These are phyloP conservation scores for Brettanomyces naardenensis DNA, from an alignment of 805 yeast species.

Conservation along the genomic window DNA sequence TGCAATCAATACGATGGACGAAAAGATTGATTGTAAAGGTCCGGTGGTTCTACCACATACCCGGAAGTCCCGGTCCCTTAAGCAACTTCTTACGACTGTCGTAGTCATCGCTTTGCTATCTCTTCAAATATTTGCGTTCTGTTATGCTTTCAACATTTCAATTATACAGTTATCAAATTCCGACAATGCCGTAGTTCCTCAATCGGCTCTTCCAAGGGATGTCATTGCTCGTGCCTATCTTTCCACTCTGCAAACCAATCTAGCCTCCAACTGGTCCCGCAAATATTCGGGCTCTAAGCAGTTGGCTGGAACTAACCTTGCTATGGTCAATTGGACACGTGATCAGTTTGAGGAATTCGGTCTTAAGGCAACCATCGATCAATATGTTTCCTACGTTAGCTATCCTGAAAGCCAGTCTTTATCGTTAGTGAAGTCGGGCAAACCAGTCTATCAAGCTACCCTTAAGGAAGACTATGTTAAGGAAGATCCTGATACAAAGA, in stretches of 20 bases:
- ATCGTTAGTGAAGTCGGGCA: slow-evolving; percentile 21
- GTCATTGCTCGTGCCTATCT: slow-evolving; percentile 10
- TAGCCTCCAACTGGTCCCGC: slow-evolving; percentile 47
- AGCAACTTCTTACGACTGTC: too few species aligned
- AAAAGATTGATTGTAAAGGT: too few species aligned
- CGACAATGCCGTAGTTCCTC: too few species aligned
- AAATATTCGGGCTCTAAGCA: slow-evolving; percentile 47
- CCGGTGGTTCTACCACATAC: too few species aligned
- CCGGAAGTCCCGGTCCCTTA: too few species aligned
- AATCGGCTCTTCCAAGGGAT: not conserved
- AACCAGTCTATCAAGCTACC: slow-evolving; percentile 41
- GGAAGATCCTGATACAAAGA: slow-evolving; percentile 43
- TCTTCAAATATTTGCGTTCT: not conserved
- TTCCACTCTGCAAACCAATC: slow-evolving; percentile 24
- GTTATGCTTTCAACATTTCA: slow-evolving; percentile 1
- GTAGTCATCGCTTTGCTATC: not conserved
- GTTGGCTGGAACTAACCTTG: slow-evolving; percentile 46
- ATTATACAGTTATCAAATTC: not conserved
- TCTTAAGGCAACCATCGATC: slow-evolving; percentile 39
- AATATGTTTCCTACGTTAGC: slow-evolving; percentile 55
- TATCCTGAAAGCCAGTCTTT: slow-evolving; percentile 53
- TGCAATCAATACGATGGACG: too few species aligned
- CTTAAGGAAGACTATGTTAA: slow-evolving; percentile 40
- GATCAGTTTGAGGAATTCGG: slow-evolving; percentile 56
- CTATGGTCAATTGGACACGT: slow-evolving; percentile 50